Percentiles rank a stretch among this genome's conserved stretches.
Evolutionary conservation across 257 asterid genomes (phyloP).

Genomic region (Knoxia roxburghii): DNA sequence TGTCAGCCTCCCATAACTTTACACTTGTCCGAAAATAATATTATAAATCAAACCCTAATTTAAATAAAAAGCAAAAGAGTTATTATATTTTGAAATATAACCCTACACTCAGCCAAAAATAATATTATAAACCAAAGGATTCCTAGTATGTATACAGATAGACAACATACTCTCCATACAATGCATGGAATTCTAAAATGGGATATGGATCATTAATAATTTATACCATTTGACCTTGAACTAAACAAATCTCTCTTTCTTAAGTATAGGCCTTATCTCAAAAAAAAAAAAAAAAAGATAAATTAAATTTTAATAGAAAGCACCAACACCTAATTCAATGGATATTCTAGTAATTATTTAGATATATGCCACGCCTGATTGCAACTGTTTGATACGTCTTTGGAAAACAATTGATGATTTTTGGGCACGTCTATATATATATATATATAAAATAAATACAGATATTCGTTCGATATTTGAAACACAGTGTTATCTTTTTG

Average conservation of each 20-base stretch:
- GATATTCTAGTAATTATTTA: constrained; percentile 40
- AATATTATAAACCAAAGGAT: too few relatives aligned
- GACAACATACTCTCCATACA: too few relatives aligned
- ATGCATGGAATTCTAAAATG: neutral
- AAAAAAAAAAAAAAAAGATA: neutral
- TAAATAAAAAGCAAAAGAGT: too few relatives aligned
- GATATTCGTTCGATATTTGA: constrained; percentile 29
- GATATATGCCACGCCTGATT: constrained; percentile 55
- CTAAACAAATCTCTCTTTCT: neutral
- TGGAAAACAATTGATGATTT: constrained; percentile 47
- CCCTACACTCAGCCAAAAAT: too few relatives aligned
- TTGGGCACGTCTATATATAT: constrained; percentile 52
- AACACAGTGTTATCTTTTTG: constrained; percentile 27
- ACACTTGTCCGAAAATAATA: too few relatives aligned
- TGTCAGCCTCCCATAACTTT: too few relatives aligned
- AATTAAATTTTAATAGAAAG: too few relatives aligned
- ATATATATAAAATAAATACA: constrained; percentile 18
- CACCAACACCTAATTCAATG: constrained; percentile 20
- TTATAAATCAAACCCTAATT: too few relatives aligned
- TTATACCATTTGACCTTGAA: constrained; percentile 9
- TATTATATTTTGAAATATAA: too few relatives aligned
- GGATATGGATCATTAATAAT: neutral
- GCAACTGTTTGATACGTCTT: constrained; percentile 16
- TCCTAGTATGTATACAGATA: too few relatives aligned
- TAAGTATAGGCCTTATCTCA: too few relatives aligned